Conservation (phyloP, 805 yeast species). For the Yamadazyma kitorensis region DNA sequence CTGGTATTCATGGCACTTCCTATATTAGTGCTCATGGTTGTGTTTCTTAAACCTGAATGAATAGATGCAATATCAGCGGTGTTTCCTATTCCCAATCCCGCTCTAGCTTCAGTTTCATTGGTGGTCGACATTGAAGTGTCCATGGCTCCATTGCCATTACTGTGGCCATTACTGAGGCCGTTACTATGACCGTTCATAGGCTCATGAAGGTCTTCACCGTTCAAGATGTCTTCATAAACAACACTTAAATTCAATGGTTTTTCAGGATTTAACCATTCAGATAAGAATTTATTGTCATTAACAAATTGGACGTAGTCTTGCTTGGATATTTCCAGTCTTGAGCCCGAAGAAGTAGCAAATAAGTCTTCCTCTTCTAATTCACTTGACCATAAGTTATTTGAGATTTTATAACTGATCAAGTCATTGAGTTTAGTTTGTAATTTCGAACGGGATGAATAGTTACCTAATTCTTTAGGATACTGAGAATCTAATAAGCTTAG, state of each 20-base stretch:
- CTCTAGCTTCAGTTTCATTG: conserved; percentile 12
- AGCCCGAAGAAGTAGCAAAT: conserved; percentile 2
- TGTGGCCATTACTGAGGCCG: conserved; percentile 2
- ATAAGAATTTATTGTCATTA: conserved; percentile 22
- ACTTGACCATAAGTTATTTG: conserved; percentile 25
- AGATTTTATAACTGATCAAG: conserved; percentile 26
- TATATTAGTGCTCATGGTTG: conserved; percentile 4
- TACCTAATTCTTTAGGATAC: conserved; percentile 22
- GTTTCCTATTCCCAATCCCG: conserved; percentile 33
- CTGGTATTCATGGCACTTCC: too few relatives aligned
- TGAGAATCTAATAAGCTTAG: conserved; percentile 26
- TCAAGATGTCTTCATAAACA: conserved; percentile 1
- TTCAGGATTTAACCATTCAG: conserved; percentile 31
- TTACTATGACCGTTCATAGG: conserved; percentile 1
- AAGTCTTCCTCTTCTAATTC: conserved; percentile 17
- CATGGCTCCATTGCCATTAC: conserved; percentile 4
- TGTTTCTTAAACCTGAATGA: conserved; percentile 29
- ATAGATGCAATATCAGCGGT: conserved; percentile 40
- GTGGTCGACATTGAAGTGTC: conserved; percentile 5
- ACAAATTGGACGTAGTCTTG: conserved; percentile 25
- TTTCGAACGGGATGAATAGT: conserved; percentile 12
- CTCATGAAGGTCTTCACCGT: conserved; percentile 1
- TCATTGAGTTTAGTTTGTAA: conserved; percentile 3
- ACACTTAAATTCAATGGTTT: conserved; percentile 19
- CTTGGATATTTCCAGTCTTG: conserved; percentile 9